These are phyloP conservation scores for Paramecium bursaria DNA, from an alignment of 73 alveolate species.

Conservation along the genomic window DNA sequence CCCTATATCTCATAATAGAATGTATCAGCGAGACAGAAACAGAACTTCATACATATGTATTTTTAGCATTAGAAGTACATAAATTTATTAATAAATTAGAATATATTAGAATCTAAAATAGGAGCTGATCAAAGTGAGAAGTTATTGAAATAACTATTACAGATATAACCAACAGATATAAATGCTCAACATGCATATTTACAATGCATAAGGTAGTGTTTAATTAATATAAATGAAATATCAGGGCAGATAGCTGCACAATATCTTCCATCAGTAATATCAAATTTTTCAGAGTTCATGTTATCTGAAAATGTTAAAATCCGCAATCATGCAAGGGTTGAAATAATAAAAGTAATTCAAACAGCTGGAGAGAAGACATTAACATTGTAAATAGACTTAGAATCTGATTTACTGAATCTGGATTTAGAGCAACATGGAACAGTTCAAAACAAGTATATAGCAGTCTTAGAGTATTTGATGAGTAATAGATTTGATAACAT, in stretches of 20 bases:
- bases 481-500: slow-evolving; percentile 64
- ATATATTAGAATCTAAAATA: slow-evolving; percentile 10
- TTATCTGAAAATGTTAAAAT: slow-evolving; percentile 14
- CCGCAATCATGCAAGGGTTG: slow-evolving; percentile 6
- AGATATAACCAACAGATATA: slow-evolving; percentile 17
- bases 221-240: not conserved
- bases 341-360: slow-evolving; percentile 13
- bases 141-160: not conserved
- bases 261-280: slow-evolving; percentile 42
- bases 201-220: slow-evolving; percentile 45
- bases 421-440: slow-evolving; percentile 43
- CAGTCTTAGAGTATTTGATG: slow-evolving; percentile 1
- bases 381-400: slow-evolving; percentile 16
- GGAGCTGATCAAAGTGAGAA: slow-evolving; percentile 58
- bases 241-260: not conserved
- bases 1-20: slow-evolving; percentile 40
- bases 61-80: slow-evolving; percentile 23
- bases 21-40: slow-evolving; percentile 1
- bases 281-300: slow-evolving; percentile 20
- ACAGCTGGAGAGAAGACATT: slow-evolving; percentile 12
- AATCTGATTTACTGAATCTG: slow-evolving; percentile 3
- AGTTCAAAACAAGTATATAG: slow-evolving; percentile 13
- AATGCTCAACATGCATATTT: slow-evolving; percentile 52
- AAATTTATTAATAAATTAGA: not conserved
- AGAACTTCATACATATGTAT: slow-evolving; percentile 50